phyloP scores from a whole-genome alignment of 73 alveolate species.

The Halteria grandinella region DNA sequence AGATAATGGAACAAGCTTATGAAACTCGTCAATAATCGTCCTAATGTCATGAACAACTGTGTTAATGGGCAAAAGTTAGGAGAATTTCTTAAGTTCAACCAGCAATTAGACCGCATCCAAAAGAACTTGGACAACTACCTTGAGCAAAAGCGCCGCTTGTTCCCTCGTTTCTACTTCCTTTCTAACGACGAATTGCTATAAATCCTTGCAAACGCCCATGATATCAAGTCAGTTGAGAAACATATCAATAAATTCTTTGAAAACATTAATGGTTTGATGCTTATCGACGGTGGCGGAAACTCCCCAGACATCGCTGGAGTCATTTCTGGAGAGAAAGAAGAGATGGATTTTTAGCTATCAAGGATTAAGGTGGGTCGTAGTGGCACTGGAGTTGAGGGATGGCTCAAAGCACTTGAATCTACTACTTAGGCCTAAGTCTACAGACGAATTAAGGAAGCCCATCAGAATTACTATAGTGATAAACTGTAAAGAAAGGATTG shows the following conservation, averaged over 20 bases:
- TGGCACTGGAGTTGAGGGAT: slow-evolving; percentile 27
- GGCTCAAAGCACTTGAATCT: slow-evolving; percentile 64
- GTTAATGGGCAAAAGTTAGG: background rate
- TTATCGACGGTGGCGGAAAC: slow-evolving; percentile 67
- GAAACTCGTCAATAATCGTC: slow-evolving; percentile 75
- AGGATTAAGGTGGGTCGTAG: slow-evolving; percentile 61
- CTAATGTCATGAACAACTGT: slow-evolving; percentile 64
- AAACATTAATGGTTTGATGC: slow-evolving; percentile 82
- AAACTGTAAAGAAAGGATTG: slow-evolving; percentile 44
- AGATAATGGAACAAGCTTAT: slow-evolving; percentile 75
- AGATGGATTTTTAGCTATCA: slow-evolving; percentile 68
- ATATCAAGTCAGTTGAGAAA: slow-evolving; percentile 73
- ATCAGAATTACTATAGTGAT: slow-evolving; percentile 50
- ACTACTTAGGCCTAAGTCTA: slow-evolving; percentile 71
- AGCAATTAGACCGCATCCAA: slow-evolving; percentile 86
- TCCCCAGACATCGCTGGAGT: slow-evolving; percentile 86
- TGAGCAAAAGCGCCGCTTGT: slow-evolving; percentile 87
- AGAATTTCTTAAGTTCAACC: slow-evolving; percentile 39
- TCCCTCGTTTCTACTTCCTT: slow-evolving; percentile 94
- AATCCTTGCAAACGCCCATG: slow-evolving; percentile 93
- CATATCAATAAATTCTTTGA: slow-evolving; percentile 94
- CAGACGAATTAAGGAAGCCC: slow-evolving; percentile 67
- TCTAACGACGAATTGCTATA: slow-evolving; percentile 97
- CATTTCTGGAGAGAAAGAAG: slow-evolving; percentile 97
- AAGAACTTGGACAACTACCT: slow-evolving; percentile 91